Base-by-base conservation (phyloP, 257 asterid species). In the Mentha longifolia region DNA sequence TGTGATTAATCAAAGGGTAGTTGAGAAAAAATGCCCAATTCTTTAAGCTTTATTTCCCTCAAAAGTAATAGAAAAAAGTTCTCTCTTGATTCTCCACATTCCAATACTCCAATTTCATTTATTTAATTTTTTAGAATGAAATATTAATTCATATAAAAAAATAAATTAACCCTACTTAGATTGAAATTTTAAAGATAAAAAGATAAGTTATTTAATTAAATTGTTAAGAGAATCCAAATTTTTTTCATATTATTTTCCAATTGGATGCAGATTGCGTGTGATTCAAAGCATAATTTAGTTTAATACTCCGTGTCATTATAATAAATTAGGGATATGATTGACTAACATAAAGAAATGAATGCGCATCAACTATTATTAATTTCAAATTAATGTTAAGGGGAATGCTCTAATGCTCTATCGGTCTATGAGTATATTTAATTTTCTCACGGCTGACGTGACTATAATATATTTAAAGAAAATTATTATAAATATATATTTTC, bases 1-100 rank as follows among this genome's bases (percentile, higher is more conserved):
- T 67, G 70, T 62, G 6, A 8, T 70, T 74, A 69, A 63, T 67
- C 68, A 59, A 25, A n/a, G 14, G 61, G 80, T 75, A 54, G 83
- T 74, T 75, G 58, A 54, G 61, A 70, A 50, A 59, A 43, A 33
- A 42, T 10, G 43, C 68, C 70, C 55, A 22, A 45, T 30, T 65
- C 46, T 42, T 14, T 22, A 56, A 22, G 16, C 4, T 49, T 65
- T 58, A 65, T 71, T 62, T 65, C 41, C 81, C 45, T 58, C 65
- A 10, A 67, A 47, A 63, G 47, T 74, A 52, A 19, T 50, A 56
- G 20, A 65, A 49, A 35, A 45, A 62, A 17, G 57, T 30, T 22
- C 2, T 13, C 2, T 3, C 51, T 19, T 54, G 19, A 28, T 63
- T 42, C 49, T 5, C 46, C 35, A 41, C 39, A 39, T n/a, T n/a